Conservation (phyloP, 345 rosid species). For the Linum lewisii region DNA sequence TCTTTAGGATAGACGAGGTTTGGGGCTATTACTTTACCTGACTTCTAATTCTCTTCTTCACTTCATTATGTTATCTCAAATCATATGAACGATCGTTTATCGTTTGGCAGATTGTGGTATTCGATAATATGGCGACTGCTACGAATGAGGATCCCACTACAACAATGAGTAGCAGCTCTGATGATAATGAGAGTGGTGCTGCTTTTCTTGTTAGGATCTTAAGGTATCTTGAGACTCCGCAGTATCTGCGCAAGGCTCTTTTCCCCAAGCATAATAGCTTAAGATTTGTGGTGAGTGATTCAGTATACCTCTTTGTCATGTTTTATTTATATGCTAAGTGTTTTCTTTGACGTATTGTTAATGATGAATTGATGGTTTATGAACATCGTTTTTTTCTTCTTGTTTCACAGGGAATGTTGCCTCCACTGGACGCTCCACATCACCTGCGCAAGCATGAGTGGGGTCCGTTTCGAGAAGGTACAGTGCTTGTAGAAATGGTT, state of each 20-base stretch:
- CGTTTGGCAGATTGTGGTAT: conserved; percentile 63
- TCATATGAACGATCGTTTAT: background rate
- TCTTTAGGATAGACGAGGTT: conserved; percentile 88
- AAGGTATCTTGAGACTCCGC: conserved; percentile 87
- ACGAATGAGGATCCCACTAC: conserved; percentile 22
- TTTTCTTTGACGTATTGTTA: background rate
- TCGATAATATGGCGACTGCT: conserved; percentile 44
- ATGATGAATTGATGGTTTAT: background rate
- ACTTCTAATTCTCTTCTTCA: background rate
- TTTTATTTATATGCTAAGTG: background rate
- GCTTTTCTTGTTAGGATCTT: conserved; percentile 73
- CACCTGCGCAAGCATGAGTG: conserved; percentile 96
- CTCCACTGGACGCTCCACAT: conserved; percentile 97
- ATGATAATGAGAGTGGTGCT: conserved; percentile 62
- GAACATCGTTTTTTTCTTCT: background rate
- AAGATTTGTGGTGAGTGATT: conserved; percentile 63
- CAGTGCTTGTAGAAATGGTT: background rate
- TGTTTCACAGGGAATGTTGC: conserved; percentile 65
- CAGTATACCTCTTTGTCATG: background rate
- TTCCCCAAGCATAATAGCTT: conserved; percentile 73
- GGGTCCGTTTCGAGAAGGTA: conserved; percentile 85
- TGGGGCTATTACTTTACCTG: background rate
- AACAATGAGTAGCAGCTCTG: conserved; percentile 15
- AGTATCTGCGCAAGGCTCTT: conserved; percentile 72
- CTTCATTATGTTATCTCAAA: background rate